Evolutionary conservation across 208 protist species (phyloP).

Genomic region (Acanthamoeba divionensis): DNA sequence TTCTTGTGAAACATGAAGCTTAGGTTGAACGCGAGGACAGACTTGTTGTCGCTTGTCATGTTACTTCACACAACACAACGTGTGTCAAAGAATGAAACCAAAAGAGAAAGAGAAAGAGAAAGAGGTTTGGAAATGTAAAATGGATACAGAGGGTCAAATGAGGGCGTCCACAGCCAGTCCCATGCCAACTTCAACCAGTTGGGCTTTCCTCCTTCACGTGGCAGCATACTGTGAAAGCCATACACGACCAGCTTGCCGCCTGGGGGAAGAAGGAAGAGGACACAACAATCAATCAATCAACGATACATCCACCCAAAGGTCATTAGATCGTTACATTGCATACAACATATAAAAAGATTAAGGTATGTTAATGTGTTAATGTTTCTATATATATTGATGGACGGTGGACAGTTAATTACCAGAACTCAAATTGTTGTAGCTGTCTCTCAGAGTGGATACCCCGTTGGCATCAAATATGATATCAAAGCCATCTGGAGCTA

Average conservation of each 20-base stretch:
- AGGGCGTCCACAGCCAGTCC: background rate
- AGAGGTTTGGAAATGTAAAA: background rate
- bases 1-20: slow-evolving; percentile 36
- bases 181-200: background rate
- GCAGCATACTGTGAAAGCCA: slow-evolving; percentile 3
- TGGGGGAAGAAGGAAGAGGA: background rate
- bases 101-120: background rate
- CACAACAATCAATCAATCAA: background rate
- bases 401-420: too few species aligned
- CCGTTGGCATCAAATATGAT: background rate
- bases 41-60: background rate
- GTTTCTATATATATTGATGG: too few species aligned
- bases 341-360: too few species aligned
- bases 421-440: background rate
- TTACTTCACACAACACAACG: background rate
- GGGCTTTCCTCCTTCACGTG: background rate
- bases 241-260: background rate
- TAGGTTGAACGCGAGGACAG: background rate
- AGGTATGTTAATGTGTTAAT: too few species aligned
- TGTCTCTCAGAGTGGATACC: background rate
- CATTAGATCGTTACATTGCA: too few species aligned
- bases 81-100: too few species aligned
- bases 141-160: background rate
- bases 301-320: too few species aligned
- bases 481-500: slow-evolving; percentile 1